These are phyloP conservation scores for Coccomyxa sp. DNA, from an alignment of 139 green algal genomes.

Conservation along the genomic window DNA sequence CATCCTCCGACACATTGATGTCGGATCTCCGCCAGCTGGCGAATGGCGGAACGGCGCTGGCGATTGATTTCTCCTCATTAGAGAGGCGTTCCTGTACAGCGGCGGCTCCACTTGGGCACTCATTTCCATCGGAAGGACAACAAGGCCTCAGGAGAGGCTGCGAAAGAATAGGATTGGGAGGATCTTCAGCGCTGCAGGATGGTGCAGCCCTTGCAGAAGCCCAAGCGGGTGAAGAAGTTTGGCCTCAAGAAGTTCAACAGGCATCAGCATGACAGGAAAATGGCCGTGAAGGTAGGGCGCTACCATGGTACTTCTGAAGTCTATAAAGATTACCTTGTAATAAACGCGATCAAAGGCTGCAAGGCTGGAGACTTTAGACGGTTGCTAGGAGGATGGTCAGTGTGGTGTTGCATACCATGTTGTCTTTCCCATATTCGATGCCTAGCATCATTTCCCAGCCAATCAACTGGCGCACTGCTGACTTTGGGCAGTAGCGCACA, in stretches of 20 bases:
- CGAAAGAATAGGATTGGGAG: not conserved
- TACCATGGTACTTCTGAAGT: too few relatives aligned
- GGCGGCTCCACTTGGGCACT: not conserved
- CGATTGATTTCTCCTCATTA: not conserved
- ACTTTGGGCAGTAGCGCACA: too few relatives aligned
- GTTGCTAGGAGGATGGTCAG: too few relatives aligned
- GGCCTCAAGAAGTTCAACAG: conserved; percentile 75
- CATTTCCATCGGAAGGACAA: not conserved
- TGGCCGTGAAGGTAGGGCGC: conserved; percentile 71
- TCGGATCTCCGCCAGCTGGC: not conserved
- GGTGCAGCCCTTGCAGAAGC: conserved; percentile 82
- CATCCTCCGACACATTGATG: not conserved
- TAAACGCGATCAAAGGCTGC: too few relatives aligned
- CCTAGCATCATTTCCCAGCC: too few relatives aligned
- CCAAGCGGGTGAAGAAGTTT: conserved; percentile 87
- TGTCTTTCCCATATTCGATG: too few relatives aligned
- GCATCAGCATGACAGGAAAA: conserved; percentile 85
- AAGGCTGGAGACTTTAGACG: too few relatives aligned
- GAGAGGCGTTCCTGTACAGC: not conserved
- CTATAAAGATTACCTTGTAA: too few relatives aligned
- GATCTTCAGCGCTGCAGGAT: conserved; percentile 20
- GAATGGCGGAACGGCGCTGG: not conserved
- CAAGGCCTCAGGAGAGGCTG: not conserved
- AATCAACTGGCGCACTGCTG: too few relatives aligned
- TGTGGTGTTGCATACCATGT: too few relatives aligned